Conservation (phyloP, 495 filamentous ascomycete genomes). For the Amorphotheca resinae region DNA sequence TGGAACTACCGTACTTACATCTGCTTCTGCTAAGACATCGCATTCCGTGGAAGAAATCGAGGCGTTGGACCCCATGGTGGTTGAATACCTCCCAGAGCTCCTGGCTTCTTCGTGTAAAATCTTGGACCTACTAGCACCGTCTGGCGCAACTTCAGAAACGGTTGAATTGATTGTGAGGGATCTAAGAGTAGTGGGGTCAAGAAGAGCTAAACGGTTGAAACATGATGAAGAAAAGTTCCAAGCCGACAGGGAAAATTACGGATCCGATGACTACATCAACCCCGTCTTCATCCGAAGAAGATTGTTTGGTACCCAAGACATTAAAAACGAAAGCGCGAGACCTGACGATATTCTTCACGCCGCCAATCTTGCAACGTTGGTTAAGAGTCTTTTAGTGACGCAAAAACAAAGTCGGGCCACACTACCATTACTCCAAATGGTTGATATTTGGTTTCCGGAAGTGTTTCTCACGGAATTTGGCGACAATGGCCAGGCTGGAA, state of each 20-base stretch:
- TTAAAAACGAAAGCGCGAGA: conserved; percentile 13
- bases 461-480: conserved; percentile 22
- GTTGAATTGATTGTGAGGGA: conserved; percentile 18
- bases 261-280: conserved; percentile 22
- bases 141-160: conserved; percentile 12
- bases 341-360: conserved; percentile 28
- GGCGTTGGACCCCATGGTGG: conserved; percentile 21
- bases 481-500: conserved; percentile 9
- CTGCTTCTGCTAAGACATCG: conserved; percentile 12
- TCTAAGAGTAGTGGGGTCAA: conserved; percentile 23
- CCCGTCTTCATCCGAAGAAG: conserved; percentile 15
- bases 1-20: conserved; percentile 29
- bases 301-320: conserved; percentile 19
- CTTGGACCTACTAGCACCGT: conserved; percentile 23
- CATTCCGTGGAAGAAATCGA: conserved; percentile 23
- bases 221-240: conserved; percentile 18
- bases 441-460: conserved; percentile 25
- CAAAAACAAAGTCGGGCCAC: conserved; percentile 3
- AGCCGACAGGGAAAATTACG: conserved; percentile 9
- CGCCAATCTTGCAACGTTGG: conserved; percentile 31
- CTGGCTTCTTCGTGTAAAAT: conserved; percentile 19
- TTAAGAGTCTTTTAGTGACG: conserved; percentile 16
- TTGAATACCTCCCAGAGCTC: conserved; percentile 25
- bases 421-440: conserved; percentile 16
- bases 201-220: conserved; percentile 18